Evolutionary conservation across 345 rosid genomes (phyloP), one percentile per base, ranked within the genome.

Genomic region (Rhizophora apiculata): DNA sequence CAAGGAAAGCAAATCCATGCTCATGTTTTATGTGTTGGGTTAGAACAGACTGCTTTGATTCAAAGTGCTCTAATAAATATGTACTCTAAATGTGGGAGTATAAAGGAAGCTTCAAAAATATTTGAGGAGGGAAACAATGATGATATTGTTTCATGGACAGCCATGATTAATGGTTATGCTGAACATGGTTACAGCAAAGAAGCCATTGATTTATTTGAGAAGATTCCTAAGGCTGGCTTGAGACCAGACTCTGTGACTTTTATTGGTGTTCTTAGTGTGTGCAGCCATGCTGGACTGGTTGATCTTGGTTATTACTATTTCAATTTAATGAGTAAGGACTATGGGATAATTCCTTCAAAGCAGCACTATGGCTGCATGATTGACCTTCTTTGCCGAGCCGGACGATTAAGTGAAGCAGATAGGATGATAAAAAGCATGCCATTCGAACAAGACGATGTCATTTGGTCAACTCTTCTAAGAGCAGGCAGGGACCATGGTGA

Each of bases 351-450:
- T 64, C 96, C 90, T 63, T 85, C 82, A 32, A 94, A 87, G 72
- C 96, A 94, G 79, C 98, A 94, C 67, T 88, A 87, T 39, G 98
- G 97, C 31, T 91, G 97, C 73, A 88, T 91, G 88, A 85, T 91
- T 68, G 96, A 94, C 87, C 91, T 94, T 63, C 83, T 94, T 32
- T 89, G 97, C 70, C 79, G 86, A 69, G 89, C 93, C 63, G 96
- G 96, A 30, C 74, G 80, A 68, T 76, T 94, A 70, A 78, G 66
- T 43, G 96, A 91, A 36, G 96, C 97, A 63, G 95, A 91, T 76
- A 68, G 78, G 68, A 82, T 91, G 89, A 91, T 89, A 61, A 65
- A 81, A 68, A 83, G 53, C 72, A 89, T 88, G 92, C 93, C 95
- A 52, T 83, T 76, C 68, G 81, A 86, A 72, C 79, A 48, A 65